Conservation (phyloP, 140 eudicot species). For the Oenanthe javanica region DNA sequence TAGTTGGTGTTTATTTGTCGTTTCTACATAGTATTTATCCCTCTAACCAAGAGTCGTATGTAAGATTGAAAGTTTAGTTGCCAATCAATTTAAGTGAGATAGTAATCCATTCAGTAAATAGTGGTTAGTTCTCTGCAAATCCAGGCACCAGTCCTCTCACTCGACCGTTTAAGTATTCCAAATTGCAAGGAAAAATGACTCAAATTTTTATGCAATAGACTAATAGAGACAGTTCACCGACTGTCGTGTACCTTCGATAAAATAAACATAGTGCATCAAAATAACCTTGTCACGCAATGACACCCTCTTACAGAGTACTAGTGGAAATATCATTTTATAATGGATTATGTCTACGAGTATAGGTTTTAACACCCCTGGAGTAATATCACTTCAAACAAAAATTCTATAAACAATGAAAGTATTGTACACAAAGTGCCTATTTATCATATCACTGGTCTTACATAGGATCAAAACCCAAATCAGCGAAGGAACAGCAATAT, state of each 20-base stretch:
- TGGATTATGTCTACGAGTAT: neutral
- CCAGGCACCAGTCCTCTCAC: neutral
- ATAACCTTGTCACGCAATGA: neutral
- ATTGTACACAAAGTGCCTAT: neutral
- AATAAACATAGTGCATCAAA: neutral
- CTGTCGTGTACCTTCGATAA: neutral
- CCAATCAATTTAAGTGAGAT: neutral
- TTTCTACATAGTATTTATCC: neutral
- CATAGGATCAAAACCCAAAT: neutral
- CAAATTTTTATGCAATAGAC: neutral
- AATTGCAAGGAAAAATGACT: neutral
- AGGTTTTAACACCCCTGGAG: neutral
- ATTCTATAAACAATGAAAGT: neutral
- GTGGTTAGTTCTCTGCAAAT: neutral
- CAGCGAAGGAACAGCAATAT: neutral
- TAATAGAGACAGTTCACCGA: neutral
- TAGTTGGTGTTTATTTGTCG: neutral
- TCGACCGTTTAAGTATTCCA: neutral
- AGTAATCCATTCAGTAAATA: neutral
- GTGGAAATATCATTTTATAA: neutral
- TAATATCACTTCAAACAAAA: neutral
- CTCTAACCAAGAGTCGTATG: neutral
- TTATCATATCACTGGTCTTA: neutral
- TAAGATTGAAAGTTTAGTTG: neutral
- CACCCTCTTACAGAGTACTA: neutral